These are phyloP conservation scores for Trametes meyenii DNA, from an alignment of 768 basidiomycete species.

Conservation along the genomic window DNA sequence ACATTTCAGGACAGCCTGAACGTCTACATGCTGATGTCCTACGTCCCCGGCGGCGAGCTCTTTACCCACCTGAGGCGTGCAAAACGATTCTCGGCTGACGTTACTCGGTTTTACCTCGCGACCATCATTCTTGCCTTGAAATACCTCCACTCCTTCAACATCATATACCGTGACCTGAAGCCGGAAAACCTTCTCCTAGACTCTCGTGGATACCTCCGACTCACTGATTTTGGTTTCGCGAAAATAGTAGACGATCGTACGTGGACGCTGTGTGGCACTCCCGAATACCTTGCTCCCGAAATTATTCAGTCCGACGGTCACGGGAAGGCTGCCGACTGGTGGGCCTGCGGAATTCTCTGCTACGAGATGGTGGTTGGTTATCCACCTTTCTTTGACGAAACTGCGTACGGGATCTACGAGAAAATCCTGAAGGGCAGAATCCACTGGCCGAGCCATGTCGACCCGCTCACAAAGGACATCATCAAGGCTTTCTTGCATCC, in stretches of 20 bases:
- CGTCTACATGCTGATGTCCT: slow-evolving; percentile 97
- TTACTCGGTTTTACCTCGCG: slow-evolving; percentile 96
- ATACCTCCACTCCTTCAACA: slow-evolving; percentile 94
- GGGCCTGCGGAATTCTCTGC: slow-evolving; percentile 96
- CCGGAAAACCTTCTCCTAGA: slow-evolving; percentile 98
- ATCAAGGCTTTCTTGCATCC: slow-evolving; percentile 89
- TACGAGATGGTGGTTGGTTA: slow-evolving; percentile 99
- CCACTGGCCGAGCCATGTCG: slow-evolving; percentile 90
- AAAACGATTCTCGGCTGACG: slow-evolving; percentile 93
- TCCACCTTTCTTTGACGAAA: slow-evolving; percentile 97
- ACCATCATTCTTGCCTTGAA: slow-evolving; percentile 94
- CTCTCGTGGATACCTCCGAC: slow-evolving; percentile 87
- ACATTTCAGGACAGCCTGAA: slow-evolving; percentile 96
- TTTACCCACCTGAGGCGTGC: slow-evolving; percentile 96
- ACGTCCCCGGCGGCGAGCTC: slow-evolving; percentile 95
- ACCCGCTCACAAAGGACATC: slow-evolving; percentile 85
- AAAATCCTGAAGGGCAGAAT: slow-evolving; percentile 90
- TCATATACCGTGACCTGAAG: slow-evolving; percentile 98
- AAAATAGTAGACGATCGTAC: slow-evolving; percentile 98
- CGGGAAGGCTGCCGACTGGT: slow-evolving; percentile 98
- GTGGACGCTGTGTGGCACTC: slow-evolving; percentile 95
- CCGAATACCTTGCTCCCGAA: slow-evolving; percentile 97
- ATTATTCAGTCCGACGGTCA: slow-evolving; percentile 98
- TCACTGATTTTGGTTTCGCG: slow-evolving; percentile 98
- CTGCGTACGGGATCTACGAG: slow-evolving; percentile 98